Conservation (phyloP, 2,329 filamentous ascomycete species). For the Fusarium decemcellulare region DNA sequence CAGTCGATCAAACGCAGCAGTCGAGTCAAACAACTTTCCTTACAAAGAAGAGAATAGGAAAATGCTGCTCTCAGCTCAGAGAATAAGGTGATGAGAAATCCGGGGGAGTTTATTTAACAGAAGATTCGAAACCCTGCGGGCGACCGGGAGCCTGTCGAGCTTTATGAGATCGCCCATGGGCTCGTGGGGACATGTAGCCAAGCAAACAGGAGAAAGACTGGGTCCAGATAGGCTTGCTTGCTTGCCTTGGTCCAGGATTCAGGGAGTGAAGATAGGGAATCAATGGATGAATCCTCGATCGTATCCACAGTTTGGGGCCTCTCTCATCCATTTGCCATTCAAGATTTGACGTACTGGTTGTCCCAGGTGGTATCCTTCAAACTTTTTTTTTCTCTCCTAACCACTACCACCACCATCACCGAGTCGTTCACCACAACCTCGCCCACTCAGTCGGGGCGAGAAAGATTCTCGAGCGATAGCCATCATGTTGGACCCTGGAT, state of each 20-base stretch:
- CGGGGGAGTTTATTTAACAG: slow-evolving; percentile 24
- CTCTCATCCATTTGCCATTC: not conserved
- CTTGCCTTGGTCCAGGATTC: slow-evolving; percentile 1
- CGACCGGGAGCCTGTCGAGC: slow-evolving; percentile 39
- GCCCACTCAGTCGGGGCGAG: not conserved
- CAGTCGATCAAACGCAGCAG: slow-evolving; percentile 11
- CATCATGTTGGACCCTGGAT: slow-evolving; percentile 15
- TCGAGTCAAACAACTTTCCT: not conserved
- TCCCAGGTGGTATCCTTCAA: not conserved
- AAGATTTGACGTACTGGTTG: not conserved
- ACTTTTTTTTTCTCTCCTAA: not conserved
- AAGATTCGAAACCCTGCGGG: slow-evolving; percentile 26
- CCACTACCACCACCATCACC: slow-evolving; percentile 8
- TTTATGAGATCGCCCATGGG: slow-evolving; percentile 44
- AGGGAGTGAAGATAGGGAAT: slow-evolving; percentile 34
- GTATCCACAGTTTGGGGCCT: slow-evolving; percentile 21
- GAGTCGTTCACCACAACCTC: slow-evolving; percentile 15
- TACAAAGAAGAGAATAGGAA: not conserved
- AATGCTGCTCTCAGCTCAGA: slow-evolving; percentile 8
- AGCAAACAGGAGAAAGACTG: slow-evolving; percentile 41
- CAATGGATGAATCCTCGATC: slow-evolving; percentile 18
- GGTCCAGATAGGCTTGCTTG: slow-evolving; percentile 44
- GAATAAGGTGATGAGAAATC: slow-evolving; percentile 26
- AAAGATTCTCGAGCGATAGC: slow-evolving; percentile 19
- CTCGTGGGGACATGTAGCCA: slow-evolving; percentile 31